phyloP scores from a whole-genome alignment of 2,329 filamentous ascomycete species.

The Paecilomyces niveus region DNA sequence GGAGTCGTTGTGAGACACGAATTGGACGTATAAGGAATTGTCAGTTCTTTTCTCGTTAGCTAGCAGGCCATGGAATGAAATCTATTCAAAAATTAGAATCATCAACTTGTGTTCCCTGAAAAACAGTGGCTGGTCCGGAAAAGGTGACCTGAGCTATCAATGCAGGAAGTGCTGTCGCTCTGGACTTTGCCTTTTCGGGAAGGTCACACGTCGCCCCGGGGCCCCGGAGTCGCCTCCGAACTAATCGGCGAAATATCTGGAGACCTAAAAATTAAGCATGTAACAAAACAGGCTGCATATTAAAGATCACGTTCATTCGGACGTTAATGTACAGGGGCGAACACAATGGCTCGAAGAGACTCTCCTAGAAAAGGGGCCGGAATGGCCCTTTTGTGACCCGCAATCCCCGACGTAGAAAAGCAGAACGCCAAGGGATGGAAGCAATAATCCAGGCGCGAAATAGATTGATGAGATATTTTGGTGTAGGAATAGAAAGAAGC shows the following conservation, averaged over 20 bases:
- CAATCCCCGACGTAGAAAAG: neutral
- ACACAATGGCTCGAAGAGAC: constrained; percentile 3
- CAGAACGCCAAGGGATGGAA: neutral
- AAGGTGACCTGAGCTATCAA: neutral
- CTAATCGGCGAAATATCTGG: neutral
- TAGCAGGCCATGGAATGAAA: neutral
- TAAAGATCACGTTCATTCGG: constrained; percentile 20
- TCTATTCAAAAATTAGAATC: neutral
- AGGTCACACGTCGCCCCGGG: neutral
- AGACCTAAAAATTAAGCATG: neutral
- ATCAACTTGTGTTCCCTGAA: neutral
- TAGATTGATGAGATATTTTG: neutral
- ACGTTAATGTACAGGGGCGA: constrained; percentile 29
- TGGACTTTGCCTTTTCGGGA: constrained; percentile 1
- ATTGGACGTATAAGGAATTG: neutral
- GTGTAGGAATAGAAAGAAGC: constrained; percentile 17
- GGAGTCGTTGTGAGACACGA: neutral
- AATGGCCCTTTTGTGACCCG: neutral
- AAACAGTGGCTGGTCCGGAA: neutral
- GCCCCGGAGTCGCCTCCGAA: neutral
- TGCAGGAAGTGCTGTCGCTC: neutral
- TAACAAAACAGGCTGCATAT: constrained; percentile 5
- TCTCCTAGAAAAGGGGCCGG: neutral
- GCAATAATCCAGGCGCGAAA: neutral
- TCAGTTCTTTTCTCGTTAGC: neutral